Evolutionary conservation across 768 basidiomycete genomes (phyloP).

Genomic region (Pulveroboletus sp.): DNA sequence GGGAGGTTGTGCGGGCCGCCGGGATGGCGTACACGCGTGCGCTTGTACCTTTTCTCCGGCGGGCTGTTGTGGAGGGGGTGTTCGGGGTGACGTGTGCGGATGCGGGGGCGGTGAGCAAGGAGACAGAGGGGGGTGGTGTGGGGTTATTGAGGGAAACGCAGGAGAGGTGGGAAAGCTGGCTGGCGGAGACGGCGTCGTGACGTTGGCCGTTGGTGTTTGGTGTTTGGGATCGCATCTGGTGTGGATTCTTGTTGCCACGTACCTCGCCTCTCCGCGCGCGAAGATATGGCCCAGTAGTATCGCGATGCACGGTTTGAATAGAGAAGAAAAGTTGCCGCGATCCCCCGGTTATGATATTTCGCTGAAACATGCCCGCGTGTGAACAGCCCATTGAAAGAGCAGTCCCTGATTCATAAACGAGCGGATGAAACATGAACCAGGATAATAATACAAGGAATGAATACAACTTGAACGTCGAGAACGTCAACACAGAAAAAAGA

Average conservation of each 20-base stretch:
- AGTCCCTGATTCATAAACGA: not conserved
- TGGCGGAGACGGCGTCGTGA: conserved; percentile 11
- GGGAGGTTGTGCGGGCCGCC: conserved; percentile 43
- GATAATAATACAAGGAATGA: not conserved
- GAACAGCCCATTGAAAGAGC: no score
- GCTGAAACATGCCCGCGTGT: no score
- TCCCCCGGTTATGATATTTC: no score
- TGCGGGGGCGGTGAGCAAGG: not conserved
- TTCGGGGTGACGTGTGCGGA: conserved; percentile 44
- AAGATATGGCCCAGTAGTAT: not conserved
- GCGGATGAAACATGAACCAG: not conserved
- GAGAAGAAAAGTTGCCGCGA: no score
- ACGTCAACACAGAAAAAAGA: no score
- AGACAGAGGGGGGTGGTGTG: not conserved
- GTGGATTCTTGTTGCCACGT: not conserved
- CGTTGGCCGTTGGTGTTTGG: not conserved
- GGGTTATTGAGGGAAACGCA: conserved; percentile 9
- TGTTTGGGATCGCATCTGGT: not conserved
- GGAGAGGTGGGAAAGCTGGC: conserved; percentile 31
- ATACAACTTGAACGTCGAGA: not conserved
- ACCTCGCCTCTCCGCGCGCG: not conserved
- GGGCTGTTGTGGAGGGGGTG: conserved; percentile 73
- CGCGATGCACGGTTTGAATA: not conserved
- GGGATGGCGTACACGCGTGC: conserved; percentile 59
- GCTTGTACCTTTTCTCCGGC: conserved; percentile 67